These are phyloP conservation scores for Friedmanniomyces simplex DNA, from an alignment of 495 filamentous ascomycete genomes.

Conservation along the genomic window DNA sequence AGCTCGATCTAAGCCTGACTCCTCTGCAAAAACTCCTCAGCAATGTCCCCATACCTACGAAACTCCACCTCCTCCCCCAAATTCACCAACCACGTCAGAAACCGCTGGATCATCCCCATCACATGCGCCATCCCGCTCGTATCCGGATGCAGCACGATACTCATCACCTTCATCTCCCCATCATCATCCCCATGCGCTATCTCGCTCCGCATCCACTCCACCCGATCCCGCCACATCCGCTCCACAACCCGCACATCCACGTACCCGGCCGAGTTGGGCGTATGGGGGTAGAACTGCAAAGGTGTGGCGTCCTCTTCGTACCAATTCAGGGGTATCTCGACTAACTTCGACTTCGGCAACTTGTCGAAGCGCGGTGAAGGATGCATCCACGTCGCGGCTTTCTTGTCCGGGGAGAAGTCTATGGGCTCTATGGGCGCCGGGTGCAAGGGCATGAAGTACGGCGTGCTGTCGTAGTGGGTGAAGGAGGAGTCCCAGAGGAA, in stretches of 20 bases:
- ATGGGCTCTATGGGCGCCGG: conserved; percentile 39
- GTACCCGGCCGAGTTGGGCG: conserved; percentile 43
- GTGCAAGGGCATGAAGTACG: conserved; percentile 42
- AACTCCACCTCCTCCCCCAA: conserved; percentile 42
- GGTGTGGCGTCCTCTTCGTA: conserved; percentile 52
- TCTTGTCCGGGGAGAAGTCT: conserved; percentile 39
- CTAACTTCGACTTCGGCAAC: conserved; percentile 32
- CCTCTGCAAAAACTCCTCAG: conserved; percentile 24
- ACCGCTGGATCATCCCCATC: conserved; percentile 48
- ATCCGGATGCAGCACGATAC: conserved; percentile 48
- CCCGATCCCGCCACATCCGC: conserved; percentile 45
- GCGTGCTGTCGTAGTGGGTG: conserved; percentile 44
- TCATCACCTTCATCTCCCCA: conserved; percentile 34
- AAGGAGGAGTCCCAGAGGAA: conserved; percentile 50
- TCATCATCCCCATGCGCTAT: conserved; percentile 21
- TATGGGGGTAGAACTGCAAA: conserved; percentile 42
- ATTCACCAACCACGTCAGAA: conserved; percentile 44
- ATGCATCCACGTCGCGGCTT: conserved; percentile 45
- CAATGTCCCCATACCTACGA: conserved; percentile 32
- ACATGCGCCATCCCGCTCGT: conserved; percentile 54
- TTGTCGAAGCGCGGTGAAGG: conserved; percentile 33
- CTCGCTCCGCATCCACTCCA: conserved; percentile 31
- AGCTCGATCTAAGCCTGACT: no score
- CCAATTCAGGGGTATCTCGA: conserved; percentile 47
- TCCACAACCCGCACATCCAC: conserved; percentile 43